Percentiles rank a stretch among this genome's conserved stretches.
Conservation (phyloP, 768 basidiomycete genomes). For the Leccinum imitatum region DNA sequence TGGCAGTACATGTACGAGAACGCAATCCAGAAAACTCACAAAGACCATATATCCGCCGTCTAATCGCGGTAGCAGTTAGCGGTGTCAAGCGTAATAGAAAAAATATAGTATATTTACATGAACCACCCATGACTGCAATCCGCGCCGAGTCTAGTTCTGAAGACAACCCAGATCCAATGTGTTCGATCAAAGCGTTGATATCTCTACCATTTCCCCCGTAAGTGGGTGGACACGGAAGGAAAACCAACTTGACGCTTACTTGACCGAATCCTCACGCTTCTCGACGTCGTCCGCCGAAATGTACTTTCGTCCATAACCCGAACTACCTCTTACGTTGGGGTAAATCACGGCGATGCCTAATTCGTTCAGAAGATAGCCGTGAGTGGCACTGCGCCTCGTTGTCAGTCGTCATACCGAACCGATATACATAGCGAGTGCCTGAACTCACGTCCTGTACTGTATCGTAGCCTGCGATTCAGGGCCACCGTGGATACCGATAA, state of each 20-base stretch:
- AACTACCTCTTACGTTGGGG: slow-evolving; percentile 44
- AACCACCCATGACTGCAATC: slow-evolving; percentile 44
- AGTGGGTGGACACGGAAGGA: neutral
- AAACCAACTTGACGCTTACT: slow-evolving; percentile 22
- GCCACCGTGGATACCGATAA: slow-evolving; percentile 42
- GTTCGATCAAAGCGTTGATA: slow-evolving; percentile 37
- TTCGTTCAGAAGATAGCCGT: slow-evolving; percentile 44
- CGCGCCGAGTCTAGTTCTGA: slow-evolving; percentile 35
- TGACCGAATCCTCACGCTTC: slow-evolving; percentile 45
- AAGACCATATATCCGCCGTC: slow-evolving; percentile 44
- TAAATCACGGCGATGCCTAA: slow-evolving; percentile 41
- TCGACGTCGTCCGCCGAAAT: slow-evolving; percentile 40
- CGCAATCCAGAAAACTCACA: slow-evolving; percentile 21
- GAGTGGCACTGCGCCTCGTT: slow-evolving; percentile 27
- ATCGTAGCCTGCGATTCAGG: slow-evolving; percentile 39
- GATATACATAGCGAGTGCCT: neutral
- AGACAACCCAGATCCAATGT: slow-evolving; percentile 34
- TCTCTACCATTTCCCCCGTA: slow-evolving; percentile 27
- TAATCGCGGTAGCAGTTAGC: slow-evolving; percentile 10
- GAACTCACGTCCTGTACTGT: slow-evolving; percentile 32
- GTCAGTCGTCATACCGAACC: slow-evolving; percentile 1
- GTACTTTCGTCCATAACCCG: slow-evolving; percentile 42
- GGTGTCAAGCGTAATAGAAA: neutral
- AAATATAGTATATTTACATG: slow-evolving; percentile 30
- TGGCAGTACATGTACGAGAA: neutral